Conservation (phyloP, 129 eudicot genomes). For the Helianthus tuberosus region DNA sequence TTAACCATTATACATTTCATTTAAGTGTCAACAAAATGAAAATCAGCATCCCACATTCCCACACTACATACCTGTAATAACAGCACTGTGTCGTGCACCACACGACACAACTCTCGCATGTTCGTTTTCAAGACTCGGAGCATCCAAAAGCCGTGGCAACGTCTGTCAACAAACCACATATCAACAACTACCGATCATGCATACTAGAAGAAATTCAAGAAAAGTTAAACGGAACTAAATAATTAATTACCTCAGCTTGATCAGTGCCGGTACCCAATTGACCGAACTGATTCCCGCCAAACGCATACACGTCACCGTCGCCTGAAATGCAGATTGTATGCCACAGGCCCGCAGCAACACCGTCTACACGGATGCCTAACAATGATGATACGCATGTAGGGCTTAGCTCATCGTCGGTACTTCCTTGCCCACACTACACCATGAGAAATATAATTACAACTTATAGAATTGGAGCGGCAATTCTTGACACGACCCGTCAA, state of each 20-base stretch:
- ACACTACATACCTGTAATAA: constrained; percentile 71
- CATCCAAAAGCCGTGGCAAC: constrained; percentile 90
- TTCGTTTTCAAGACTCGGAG: constrained; percentile 77
- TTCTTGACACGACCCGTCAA: too few species aligned
- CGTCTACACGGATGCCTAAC: constrained; percentile 69
- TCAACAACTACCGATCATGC: not conserved
- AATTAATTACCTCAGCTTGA: constrained; percentile 78
- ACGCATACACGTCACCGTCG: constrained; percentile 87
- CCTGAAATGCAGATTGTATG: constrained; percentile 89
- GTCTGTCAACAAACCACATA: constrained; percentile 47
- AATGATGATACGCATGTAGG: constrained; percentile 92
- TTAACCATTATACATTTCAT: not conserved
- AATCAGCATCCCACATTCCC: not conserved
- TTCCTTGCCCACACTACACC: constrained; percentile 96
- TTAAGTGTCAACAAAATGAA: not conserved
- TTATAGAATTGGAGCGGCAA: too few species aligned
- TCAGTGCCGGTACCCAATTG: constrained; percentile 95
- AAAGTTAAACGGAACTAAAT: not conserved
- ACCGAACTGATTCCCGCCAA: constrained; percentile 98
- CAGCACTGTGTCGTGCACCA: constrained; percentile 96
- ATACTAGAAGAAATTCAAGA: not conserved
- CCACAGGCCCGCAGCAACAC: constrained; percentile 96
- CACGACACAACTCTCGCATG: constrained; percentile 77
- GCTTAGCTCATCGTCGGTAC: constrained; percentile 91
- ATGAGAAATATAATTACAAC: constrained; percentile 17